These are phyloP conservation scores for Cladorrhinum sp. DNA, from an alignment of 2,329 filamentous ascomycete genomes.

Conservation along the genomic window DNA sequence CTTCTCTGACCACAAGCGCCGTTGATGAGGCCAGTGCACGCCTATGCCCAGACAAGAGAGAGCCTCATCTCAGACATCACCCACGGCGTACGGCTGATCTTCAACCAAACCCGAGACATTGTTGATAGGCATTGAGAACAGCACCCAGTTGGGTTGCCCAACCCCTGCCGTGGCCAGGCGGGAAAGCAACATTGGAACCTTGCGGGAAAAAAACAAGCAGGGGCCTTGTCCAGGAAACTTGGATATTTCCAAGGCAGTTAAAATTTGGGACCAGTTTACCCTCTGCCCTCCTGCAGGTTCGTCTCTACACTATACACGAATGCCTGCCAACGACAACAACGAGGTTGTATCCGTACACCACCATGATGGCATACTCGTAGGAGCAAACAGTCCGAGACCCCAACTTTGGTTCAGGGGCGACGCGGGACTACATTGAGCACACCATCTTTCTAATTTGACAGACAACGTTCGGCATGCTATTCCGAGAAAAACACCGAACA, in stretches of 20 bases:
- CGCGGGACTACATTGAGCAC: neutral
- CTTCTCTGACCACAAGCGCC: neutral
- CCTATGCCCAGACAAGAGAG: neutral
- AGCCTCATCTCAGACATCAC: neutral
- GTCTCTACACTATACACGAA: neutral
- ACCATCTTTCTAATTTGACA: neutral
- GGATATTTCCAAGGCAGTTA: slow-evolving; percentile 11
- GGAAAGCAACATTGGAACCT: neutral
- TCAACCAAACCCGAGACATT: neutral
- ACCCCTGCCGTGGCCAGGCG: neutral
- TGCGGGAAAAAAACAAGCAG: slow-evolving; percentile 8
- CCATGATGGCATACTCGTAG: neutral
- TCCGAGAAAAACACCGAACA: neutral
- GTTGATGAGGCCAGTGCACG: slow-evolving; percentile 10
- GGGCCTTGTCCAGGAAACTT: slow-evolving; percentile 7
- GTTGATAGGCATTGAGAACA: neutral
- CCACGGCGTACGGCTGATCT: slow-evolving; percentile 1
- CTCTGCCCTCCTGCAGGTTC: neutral
- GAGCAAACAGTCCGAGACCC: neutral
- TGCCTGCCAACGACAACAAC: neutral
- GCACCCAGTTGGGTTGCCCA: neutral
- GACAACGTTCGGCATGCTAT: neutral
- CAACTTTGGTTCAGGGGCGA: neutral
- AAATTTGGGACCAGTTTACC: slow-evolving; percentile 3
- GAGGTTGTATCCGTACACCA: neutral